Evolutionary conservation across 805 yeast genomes (phyloP).

Genomic region (Zygosaccharomyces bisporus): DNA sequence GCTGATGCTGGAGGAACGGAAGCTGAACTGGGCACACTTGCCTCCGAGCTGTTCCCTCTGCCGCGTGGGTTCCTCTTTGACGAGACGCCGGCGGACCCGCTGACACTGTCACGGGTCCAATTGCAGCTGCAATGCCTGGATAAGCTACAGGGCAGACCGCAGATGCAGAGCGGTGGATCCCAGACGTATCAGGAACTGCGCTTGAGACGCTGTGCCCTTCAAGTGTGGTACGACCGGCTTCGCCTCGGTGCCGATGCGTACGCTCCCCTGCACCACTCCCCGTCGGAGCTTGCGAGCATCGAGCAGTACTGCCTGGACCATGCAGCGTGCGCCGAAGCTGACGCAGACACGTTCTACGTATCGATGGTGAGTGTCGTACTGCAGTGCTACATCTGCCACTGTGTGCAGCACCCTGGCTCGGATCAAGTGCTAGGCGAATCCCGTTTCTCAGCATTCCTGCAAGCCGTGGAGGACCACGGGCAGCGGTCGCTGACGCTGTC

Average conservation of each 20-base stretch:
- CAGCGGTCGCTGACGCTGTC: background rate
- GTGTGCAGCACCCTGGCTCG: background rate
- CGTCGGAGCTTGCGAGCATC: background rate
- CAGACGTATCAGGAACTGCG: background rate
- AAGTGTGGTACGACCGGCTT: background rate
- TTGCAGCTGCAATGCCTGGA: conserved; percentile 8
- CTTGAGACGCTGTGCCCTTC: background rate
- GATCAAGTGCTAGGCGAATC: background rate
- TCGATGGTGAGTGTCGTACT: background rate
- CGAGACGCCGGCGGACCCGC: conserved; percentile 1
- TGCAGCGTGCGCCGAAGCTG: background rate
- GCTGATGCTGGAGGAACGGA: background rate
- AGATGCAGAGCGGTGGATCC: background rate
- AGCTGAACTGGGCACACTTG: background rate
- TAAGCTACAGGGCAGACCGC: background rate
- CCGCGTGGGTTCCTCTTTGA: conserved; percentile 10
- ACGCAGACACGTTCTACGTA: background rate
- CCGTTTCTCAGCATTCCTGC: background rate
- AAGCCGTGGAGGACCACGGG: background rate
- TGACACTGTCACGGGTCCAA: conserved; percentile 6
- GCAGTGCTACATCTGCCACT: background rate
- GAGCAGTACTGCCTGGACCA: background rate
- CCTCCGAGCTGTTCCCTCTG: background rate
- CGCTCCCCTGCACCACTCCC: background rate
- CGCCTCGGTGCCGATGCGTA: background rate